Conservation (phyloP, 805 yeast species). For the Candida cerambycidarum region DNA sequence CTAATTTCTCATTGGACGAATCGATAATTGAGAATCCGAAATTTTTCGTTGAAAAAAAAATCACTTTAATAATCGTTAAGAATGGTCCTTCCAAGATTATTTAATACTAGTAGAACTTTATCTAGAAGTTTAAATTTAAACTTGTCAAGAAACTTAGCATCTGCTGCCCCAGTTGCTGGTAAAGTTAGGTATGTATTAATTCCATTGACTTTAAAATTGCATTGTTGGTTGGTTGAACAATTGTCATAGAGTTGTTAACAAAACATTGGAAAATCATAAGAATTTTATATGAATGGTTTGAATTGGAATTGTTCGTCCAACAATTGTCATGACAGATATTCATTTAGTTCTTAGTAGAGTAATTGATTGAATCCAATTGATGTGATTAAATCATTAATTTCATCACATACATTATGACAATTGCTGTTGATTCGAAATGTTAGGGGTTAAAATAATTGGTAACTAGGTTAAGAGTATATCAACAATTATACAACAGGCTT, state of each 20-base stretch:
- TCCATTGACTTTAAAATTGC: neutral
- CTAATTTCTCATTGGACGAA: constrained; percentile 15
- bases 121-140: constrained; percentile 74
- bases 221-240: neutral
- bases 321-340: too few relatives aligned
- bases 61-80: constrained; percentile 9
- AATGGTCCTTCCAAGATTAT: constrained; percentile 60
- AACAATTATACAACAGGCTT: neutral
- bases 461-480: too few relatives aligned
- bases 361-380: too few relatives aligned
- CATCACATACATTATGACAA: too few relatives aligned
- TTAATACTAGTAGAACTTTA: constrained; percentile 72
- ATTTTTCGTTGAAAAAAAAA: constrained; percentile 7
- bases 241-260: too few relatives aligned
- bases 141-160: constrained; percentile 75
- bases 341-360: too few relatives aligned
- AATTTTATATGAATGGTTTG: too few relatives aligned
- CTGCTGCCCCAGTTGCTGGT: constrained; percentile 76
- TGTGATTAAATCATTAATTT: too few relatives aligned
- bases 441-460: too few relatives aligned
- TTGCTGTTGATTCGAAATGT: too few relatives aligned
- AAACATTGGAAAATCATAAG: neutral
- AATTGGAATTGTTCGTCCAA: too few relatives aligned
- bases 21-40: constrained; percentile 12
- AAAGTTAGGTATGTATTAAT: constrained; percentile 74